A percentile compares a stretch with the other conserved stretches of the same genome.
Conservation (phyloP, 495 filamentous ascomycete species). For the Annulohypoxylon bovei region DNA sequence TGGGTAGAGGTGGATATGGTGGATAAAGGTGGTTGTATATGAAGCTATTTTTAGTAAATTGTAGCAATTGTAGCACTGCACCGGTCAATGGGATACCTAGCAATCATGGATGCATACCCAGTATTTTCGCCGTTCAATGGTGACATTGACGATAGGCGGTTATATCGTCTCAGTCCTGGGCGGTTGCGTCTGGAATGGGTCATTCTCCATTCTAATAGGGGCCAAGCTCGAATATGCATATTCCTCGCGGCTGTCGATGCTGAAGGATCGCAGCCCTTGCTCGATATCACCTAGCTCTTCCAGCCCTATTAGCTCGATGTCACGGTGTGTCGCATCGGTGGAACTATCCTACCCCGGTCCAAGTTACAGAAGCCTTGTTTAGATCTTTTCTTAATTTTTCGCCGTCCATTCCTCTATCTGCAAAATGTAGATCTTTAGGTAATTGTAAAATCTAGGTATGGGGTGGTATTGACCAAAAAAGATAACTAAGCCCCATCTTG, state of each 20-base stretch:
- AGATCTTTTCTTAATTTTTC: background rate
- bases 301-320: constrained; percentile 1
- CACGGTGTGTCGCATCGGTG: background rate
- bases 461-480: background rate
- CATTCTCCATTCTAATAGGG: background rate
- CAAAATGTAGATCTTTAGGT: too few relatives aligned
- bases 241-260: background rate
- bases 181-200: background rate
- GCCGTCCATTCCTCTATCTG: background rate
- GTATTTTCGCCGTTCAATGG: constrained; percentile 13
- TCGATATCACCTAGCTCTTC: background rate
- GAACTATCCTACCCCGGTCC: too few relatives aligned
- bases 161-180: background rate
- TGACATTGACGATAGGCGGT: background rate
- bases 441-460: background rate
- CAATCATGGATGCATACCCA: background rate
- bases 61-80: too few relatives aligned
- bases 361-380: background rate
- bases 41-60: too few relatives aligned
- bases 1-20: too few relatives aligned
- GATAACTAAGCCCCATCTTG: background rate
- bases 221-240: background rate
- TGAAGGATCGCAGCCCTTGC: constrained; percentile 6
- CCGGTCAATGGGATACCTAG: too few relatives aligned
- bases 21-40: too few relatives aligned